Base-by-base conservation (phyloP, 148 eudicot species). In the Polygonum aviculare region DNA sequence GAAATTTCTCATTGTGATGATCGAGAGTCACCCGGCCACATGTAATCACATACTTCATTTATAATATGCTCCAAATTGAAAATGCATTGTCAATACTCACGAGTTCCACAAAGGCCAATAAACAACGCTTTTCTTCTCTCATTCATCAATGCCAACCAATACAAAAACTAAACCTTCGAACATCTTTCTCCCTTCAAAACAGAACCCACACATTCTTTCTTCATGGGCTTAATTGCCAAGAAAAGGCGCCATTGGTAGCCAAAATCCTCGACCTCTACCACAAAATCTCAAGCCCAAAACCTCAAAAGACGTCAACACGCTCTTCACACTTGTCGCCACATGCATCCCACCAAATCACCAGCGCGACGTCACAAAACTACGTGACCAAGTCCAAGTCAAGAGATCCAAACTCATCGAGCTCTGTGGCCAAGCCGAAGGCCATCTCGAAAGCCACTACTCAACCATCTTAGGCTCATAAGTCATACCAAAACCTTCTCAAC, bases 361-460 rank as follows among this genome's bases (percentile, higher is more conserved):
- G 2, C 79, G 92, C 69, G 96, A 90, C 78, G 89, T 89, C 77
- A 69, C 92, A 5, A 87, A 85, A 18, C 86, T 90, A 35, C 81
- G 89, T 67, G 69, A 78, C 19, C 76, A 78, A 33, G 83, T 88
- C 47, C 96, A 92, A 76, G 82, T 80, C 18, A 90, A 88, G 33
- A 82, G 97, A 83, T 80, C 92, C 33, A 82, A 85, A 3, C 86
- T 95, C 69, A 92, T 95, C 74, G 82, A 47, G 47, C 84, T 89
- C 4, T 89, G 98, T 79, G 97, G 96, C 11, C 84, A 85, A 75
- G 98, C 96, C 10, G 97, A 95, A 72, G 96, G 94, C 0, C 87
- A 80, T 38, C 80, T 95, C 5, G 98, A 95, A 76, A 84, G 79
- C 60, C 97, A 95, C 74, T 95, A 73, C 83, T 86, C 98, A 0